Conservation (phyloP, 2,329 filamentous ascomycete genomes). For the Podosphaera fusca region DNA sequence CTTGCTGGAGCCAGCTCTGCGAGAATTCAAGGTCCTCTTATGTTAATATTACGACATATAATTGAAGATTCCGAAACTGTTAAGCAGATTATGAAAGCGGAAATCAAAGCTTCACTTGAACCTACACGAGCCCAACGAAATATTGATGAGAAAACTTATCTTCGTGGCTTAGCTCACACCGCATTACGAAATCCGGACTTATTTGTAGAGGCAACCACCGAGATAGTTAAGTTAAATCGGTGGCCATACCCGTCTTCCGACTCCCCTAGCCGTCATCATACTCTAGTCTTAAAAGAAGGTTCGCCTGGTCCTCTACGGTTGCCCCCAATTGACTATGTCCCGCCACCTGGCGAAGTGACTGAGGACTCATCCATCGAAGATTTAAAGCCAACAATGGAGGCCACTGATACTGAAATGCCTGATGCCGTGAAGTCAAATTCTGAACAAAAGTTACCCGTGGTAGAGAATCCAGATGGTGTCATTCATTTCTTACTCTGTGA, state of each 20-base stretch:
- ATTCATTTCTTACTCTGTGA: conserved; percentile 89
- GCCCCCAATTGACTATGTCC: conserved; percentile 11
- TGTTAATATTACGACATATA: conserved; percentile 76
- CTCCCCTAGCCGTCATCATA: conserved; percentile 21
- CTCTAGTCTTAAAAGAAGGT: conserved; percentile 13
- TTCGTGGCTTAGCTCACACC: conserved; percentile 55
- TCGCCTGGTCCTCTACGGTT: conserved; percentile 5
- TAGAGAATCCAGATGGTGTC: conserved; percentile 85
- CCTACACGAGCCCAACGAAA: conserved; percentile 26
- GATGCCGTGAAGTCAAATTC: conserved; percentile 37
- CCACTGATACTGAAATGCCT: conserved; percentile 32
- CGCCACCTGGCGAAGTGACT: conserved; percentile 16
- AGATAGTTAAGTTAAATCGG: conserved; percentile 51
- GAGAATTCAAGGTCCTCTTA: conserved; percentile 37
- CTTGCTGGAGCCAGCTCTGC: conserved; percentile 58
- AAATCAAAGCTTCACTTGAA: conserved; percentile 62
- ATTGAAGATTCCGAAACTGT: conserved; percentile 84
- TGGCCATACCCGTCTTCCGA: conserved; percentile 24
- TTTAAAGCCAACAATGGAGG: conserved; percentile 37
- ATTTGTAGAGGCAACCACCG: conserved; percentile 72
- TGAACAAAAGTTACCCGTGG: conserved; percentile 59
- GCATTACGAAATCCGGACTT: conserved; percentile 62
- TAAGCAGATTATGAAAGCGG: conserved; percentile 74
- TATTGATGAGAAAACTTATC: conserved; percentile 47
- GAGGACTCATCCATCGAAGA: conserved; percentile 20